Evolutionary conservation across 2,329 filamentous ascomycete genomes (phyloP).

Genomic region (Proliferodiscus dingleyae): DNA sequence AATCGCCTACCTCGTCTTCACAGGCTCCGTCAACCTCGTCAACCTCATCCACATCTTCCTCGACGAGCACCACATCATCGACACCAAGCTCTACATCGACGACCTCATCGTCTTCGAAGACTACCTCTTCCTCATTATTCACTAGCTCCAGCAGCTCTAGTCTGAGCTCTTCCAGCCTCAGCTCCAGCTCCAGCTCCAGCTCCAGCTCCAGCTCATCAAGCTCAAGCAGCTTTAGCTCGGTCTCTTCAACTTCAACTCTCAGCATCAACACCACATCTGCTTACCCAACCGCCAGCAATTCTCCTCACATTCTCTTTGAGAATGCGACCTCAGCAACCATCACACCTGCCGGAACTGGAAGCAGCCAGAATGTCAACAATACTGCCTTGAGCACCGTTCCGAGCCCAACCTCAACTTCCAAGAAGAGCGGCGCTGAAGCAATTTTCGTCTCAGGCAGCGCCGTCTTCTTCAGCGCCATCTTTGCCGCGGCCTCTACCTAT

Average conservation of each 20-base stretch:
- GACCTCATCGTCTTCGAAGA: slow-evolving; percentile 4
- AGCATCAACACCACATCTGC: slow-evolving; percentile 6
- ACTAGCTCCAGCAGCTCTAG: slow-evolving; percentile 1
- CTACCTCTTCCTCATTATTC: slow-evolving; percentile 15
- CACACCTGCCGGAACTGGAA: slow-evolving; percentile 2
- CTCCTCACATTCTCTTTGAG: slow-evolving; percentile 26
- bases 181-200: slow-evolving; percentile 10
- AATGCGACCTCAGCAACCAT: slow-evolving; percentile 14
- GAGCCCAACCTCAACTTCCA: slow-evolving; percentile 8
- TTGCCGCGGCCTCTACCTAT: slow-evolving; percentile 19
- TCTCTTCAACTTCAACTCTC: slow-evolving; percentile 11
- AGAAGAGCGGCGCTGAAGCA: slow-evolving; percentile 17
- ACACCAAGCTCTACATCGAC: slow-evolving; percentile 9
- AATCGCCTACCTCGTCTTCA: slow-evolving; percentile 23
- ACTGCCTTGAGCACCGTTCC: neutral
- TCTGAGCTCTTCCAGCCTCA: neutral
- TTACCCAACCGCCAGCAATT: slow-evolving; percentile 11
- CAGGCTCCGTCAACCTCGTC: slow-evolving; percentile 7
- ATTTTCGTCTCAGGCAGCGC: slow-evolving; percentile 16
- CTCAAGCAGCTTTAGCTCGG: slow-evolving; percentile 6
- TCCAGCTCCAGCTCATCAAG: slow-evolving; percentile 9
- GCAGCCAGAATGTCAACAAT: neutral
- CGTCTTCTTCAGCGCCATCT: slow-evolving; percentile 15
- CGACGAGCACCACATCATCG: slow-evolving; percentile 13
- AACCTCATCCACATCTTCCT: slow-evolving; percentile 13